A percentile compares a stretch with the other conserved stretches of the same genome.
Evolutionary conservation across 371 early-diverging fungal genomes (phyloP).

Genomic region (Umbelopsis sp.): DNA sequence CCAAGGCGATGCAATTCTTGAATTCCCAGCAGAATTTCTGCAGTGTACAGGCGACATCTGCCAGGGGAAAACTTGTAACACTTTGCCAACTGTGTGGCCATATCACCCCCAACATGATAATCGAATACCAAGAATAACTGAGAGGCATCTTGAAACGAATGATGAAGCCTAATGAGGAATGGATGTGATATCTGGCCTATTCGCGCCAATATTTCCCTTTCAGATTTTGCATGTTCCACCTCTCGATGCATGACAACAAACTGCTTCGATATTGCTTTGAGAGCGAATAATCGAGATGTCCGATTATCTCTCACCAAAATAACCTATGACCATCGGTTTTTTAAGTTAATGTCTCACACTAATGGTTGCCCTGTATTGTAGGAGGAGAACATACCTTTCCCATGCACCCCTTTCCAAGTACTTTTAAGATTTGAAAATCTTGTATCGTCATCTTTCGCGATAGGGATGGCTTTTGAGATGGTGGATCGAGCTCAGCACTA

Average conservation of each 20-base stretch:
- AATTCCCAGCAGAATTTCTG: conserved; percentile 88
- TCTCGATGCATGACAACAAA: conserved; percentile 87
- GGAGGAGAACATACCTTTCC: conserved; percentile 38
- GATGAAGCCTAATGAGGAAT: conserved; percentile 93
- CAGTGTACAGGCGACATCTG: conserved; percentile 71
- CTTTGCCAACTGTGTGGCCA: conserved; percentile 65
- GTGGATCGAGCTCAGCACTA: not conserved
- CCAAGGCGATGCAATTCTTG: conserved; percentile 85
- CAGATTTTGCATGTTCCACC: conserved; percentile 69
- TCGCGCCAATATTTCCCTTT: conserved; percentile 55
- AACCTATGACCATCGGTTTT: conserved; percentile 51
- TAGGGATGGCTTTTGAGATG: not conserved
- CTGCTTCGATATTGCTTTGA: conserved; percentile 97
- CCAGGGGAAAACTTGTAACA: conserved; percentile 39
- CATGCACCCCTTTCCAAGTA: conserved; percentile 59
- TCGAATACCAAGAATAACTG: conserved; percentile 97
- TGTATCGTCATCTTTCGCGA: conserved; percentile 33
- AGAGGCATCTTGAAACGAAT: conserved; percentile 90
- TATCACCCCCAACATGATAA: conserved; percentile 88
- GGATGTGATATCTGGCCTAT: conserved; percentile 73
- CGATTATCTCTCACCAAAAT: conserved; percentile 81
- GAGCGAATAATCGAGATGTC: conserved; percentile 73
- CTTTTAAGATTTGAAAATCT: conserved; percentile 55
- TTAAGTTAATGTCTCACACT: not conserved
- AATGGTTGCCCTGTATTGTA: not conserved